Base-by-base conservation (phyloP, 2,329 filamentous ascomycete species). In the Fusarium austroafricanum region DNA sequence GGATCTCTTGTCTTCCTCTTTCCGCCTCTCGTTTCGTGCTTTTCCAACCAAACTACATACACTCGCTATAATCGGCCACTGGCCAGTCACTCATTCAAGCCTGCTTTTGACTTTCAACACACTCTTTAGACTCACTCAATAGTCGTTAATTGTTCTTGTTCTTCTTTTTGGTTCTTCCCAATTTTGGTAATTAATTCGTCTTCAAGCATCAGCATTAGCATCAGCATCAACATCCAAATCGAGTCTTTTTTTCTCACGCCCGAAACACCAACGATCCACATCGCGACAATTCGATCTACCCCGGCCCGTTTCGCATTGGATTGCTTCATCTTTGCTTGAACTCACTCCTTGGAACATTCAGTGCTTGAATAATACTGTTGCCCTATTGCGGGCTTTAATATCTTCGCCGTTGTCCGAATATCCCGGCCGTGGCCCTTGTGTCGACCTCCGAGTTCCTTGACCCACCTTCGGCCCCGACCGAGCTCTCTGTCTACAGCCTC, bases 61-160 rank as follows among this genome's bases (percentile, higher is more conserved):
- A 57, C 71, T 73, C 67, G 49, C 71, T 72, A 61, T 73, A 71
- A 73, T 73, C 71, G 64, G 70, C 61, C 70, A 60, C 64, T 66
- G 63, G 70, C 72, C 71, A 74, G 70, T 71, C 71, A 61, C 64
- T 74, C 72, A 55, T 68, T 73, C 63, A 73, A 54, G 55, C 64
- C 40, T 55, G 55, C 64, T 43, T 55, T 61, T 67, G 53, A 54
- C 65, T 63, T 59, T 69, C 68, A 60, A 61, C 71, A 66, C 66
- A 70, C 62, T 70, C 65, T 39, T 73, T 72, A 29, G 21, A 47
- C 54, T 61, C 61, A 47, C 54, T 61, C 61, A 57, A 55, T 62
- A 62, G 59, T 55, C 60, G 38, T 55, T 40, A 50, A 59, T 62
- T 37, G 51, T 55, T 62, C 45, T 53, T 49, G 47, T 45, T 60